phyloP scores from a whole-genome alignment of 73 alveolate genomes.

The Symbiodinium natans region DNA sequence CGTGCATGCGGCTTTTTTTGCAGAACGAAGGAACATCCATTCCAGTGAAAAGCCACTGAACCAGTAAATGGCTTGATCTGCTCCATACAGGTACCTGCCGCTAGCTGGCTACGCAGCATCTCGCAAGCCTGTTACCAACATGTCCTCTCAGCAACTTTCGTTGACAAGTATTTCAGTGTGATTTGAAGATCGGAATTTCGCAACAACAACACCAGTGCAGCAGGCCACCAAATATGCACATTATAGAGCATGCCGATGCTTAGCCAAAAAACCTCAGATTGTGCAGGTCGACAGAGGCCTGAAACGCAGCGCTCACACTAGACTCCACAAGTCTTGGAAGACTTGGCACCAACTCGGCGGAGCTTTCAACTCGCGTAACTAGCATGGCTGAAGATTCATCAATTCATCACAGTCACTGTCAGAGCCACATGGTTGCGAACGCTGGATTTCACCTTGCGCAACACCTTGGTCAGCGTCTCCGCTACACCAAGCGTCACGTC shows the following conservation, averaged over 20 bases:
- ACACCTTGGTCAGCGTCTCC: slow-evolving; percentile 1
- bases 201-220: not conserved
- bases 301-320: too few relatives aligned
- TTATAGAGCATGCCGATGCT: slow-evolving; percentile 91
- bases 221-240: slow-evolving; percentile 51
- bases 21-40: slow-evolving; percentile 33
- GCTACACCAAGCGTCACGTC: too few relatives aligned
- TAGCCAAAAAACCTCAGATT: slow-evolving; percentile 41
- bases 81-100: slow-evolving; percentile 68
- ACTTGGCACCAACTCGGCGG: not conserved
- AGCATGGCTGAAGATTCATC: not conserved
- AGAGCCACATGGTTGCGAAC: slow-evolving; percentile 63
- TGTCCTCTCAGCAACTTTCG: too few relatives aligned
- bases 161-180: too few relatives aligned
- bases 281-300: too few relatives aligned
- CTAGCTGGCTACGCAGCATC: too few relatives aligned
- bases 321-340: not conserved
- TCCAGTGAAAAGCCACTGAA: slow-evolving; percentile 75
- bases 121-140: too few relatives aligned
- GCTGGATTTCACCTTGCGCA: slow-evolving; percentile 66
- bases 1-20: too few relatives aligned
- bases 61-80: slow-evolving; percentile 85
- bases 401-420: slow-evolving; percentile 1
- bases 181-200: too few relatives aligned
- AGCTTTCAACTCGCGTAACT: too few relatives aligned